Conservation (phyloP, 176 grass and related monocot genomes). For the Carex parvula region DNA sequence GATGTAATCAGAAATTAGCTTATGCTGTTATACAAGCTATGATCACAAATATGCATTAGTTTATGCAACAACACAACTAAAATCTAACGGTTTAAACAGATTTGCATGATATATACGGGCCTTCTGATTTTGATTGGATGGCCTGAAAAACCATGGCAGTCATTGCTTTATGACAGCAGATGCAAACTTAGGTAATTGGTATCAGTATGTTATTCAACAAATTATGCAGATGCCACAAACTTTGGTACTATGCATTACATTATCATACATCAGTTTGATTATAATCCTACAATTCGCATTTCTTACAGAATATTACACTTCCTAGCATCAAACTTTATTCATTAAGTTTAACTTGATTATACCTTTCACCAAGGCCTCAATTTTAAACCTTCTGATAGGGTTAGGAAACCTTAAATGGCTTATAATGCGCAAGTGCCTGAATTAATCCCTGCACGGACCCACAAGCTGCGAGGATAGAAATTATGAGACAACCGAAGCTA, state of each 20-base stretch:
- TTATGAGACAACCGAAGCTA: conserved; percentile 42
- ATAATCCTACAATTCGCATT: conserved; percentile 12
- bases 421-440: conserved; percentile 45
- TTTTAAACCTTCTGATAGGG: neutral
- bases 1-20: neutral
- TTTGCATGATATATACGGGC: neutral
- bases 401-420: conserved; percentile 63
- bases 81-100: neutral
- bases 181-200: neutral
- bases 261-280: conserved; percentile 16
- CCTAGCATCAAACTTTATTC: conserved; percentile 9
- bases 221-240: neutral
- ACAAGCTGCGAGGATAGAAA: conserved; percentile 56
- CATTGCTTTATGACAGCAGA: neutral
- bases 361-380: neutral
- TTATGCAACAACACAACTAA: neutral
- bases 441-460: conserved; percentile 64
- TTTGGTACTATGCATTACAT: neutral
- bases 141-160: neutral
- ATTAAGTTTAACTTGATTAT: neutral
- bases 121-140: neutral
- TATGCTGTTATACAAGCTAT: neutral
- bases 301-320: conserved; percentile 21
- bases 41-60: neutral
- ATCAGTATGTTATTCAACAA: neutral